Conservation (phyloP, 2,329 filamentous ascomycete genomes). For the Fonsecaea pedrosoi region DNA sequence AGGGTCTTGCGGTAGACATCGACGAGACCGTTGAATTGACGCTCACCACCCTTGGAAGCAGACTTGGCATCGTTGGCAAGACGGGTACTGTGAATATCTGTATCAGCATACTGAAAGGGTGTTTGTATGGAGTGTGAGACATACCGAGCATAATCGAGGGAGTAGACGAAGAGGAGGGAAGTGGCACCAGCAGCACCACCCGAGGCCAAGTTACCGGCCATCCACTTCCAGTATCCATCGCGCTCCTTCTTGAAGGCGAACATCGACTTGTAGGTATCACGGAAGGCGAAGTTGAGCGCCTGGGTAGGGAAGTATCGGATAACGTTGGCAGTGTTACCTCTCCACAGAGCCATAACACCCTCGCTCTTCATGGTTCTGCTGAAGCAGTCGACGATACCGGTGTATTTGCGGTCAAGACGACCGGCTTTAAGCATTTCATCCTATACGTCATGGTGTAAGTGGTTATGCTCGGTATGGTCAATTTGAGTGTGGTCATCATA, state of each 20-base stretch:
- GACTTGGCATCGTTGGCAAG: conserved; percentile 99
- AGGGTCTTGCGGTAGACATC: conserved; percentile 99
- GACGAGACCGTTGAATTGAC: conserved; percentile 99
- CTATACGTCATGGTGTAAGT: conserved; percentile 57
- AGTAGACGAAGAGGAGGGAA: conserved; percentile 99
- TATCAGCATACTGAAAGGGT: conserved; percentile 10
- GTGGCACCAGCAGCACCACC: conserved; percentile 99
- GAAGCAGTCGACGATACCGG: conserved; percentile 95
- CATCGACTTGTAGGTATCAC: conserved; percentile 99
- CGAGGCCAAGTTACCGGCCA: conserved; percentile 99
- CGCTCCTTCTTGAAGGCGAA: conserved; percentile 99
- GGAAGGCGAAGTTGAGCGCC: conserved; percentile 99
- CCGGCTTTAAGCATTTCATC: conserved; percentile 99
- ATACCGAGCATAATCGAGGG: conserved; percentile 90
- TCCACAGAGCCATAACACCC: conserved; percentile 95
- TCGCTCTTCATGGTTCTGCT: conserved; percentile 85
- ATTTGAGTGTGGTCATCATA: conserved; percentile 8
- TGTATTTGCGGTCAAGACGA: conserved; percentile 97
- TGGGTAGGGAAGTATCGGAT: conserved; percentile 99
- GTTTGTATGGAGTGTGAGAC: background rate
- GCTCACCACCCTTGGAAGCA: conserved; percentile 87
- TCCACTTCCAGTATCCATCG: conserved; percentile 98
- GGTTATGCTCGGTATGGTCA: background rate
- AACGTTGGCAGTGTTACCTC: conserved; percentile 99
- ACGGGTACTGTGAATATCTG: conserved; percentile 75